phyloP scores from a whole-genome alignment of 1,284 basidiomycete species.

The Macrocybe sp. region DNA sequence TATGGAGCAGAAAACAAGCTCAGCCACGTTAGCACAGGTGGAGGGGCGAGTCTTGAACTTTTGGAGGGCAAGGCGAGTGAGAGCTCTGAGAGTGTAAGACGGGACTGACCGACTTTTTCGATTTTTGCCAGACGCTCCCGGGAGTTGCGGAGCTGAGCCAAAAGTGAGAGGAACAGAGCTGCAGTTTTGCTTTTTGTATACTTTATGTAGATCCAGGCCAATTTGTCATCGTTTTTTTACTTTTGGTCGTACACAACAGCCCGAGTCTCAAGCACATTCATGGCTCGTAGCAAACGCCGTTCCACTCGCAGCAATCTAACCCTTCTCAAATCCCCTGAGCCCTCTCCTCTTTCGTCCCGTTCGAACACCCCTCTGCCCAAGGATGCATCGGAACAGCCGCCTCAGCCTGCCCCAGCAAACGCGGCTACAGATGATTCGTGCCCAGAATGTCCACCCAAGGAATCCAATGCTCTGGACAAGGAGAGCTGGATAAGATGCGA shows the following conservation, averaged over 20 bases:
- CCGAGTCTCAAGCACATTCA: constrained; percentile 3
- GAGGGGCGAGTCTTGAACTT: constrained; percentile 93
- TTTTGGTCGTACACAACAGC: no score
- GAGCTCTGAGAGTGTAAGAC: not conserved
- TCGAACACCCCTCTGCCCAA: constrained; percentile 10
- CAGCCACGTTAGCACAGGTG: constrained; percentile 96
- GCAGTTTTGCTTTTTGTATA: no score
- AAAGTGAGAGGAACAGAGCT: constrained; percentile 20
- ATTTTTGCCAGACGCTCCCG: constrained; percentile 57
- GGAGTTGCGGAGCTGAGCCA: constrained; percentile 81
- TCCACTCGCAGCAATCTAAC: constrained; percentile 18
- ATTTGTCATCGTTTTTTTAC: not conserved
- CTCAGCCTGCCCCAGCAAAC: no score
- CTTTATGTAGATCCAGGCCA: no score
- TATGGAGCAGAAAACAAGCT: constrained; percentile 82
- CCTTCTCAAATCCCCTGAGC: constrained; percentile 15
- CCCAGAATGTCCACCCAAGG: constrained; percentile 33
- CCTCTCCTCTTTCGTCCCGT: constrained; percentile 14
- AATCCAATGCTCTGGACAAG: constrained; percentile 35
- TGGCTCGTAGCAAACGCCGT: constrained; percentile 22
- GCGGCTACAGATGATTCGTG: constrained; percentile 31
- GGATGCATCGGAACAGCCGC: constrained; percentile 3
- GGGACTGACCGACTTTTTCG: no score
- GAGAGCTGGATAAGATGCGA: constrained; percentile 75
- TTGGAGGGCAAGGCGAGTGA: constrained; percentile 88